These are phyloP conservation scores for Amaranthus hypochondriacus DNA, from an alignment of 148 eudicot genomes.

Conservation along the genomic window DNA sequence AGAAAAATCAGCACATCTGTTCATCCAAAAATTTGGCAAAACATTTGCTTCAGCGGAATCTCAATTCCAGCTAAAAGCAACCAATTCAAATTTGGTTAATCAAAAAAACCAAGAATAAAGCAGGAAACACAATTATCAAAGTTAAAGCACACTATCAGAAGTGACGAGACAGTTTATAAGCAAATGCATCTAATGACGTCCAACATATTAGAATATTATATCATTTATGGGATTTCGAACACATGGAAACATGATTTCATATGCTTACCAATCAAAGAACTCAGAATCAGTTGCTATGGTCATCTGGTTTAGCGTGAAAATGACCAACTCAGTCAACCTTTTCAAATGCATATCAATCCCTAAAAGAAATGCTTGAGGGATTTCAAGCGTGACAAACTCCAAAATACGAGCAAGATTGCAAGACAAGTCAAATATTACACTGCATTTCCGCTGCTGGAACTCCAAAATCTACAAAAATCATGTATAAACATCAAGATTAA, in stretches of 20 bases:
- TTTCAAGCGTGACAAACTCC: constrained; percentile 80
- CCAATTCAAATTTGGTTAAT: too few relatives aligned
- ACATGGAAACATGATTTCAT: background rate
- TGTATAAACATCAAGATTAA: background rate
- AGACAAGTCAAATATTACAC: constrained; percentile 80
- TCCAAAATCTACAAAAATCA: constrained; percentile 51
- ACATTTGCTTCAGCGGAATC: too few relatives aligned
- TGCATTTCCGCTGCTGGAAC: constrained; percentile 75
- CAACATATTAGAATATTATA: background rate
- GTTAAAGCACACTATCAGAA: background rate
- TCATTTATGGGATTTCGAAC: background rate
- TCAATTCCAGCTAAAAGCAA: too few relatives aligned
- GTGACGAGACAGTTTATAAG: background rate
- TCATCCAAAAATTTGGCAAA: too few relatives aligned
- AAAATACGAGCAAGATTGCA: constrained; percentile 92
- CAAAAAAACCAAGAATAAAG: too few relatives aligned
- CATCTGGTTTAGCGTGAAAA: constrained; percentile 75
- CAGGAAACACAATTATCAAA: background rate
- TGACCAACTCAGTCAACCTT: constrained; percentile 76
- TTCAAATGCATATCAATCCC: constrained; percentile 82
- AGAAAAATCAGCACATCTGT: too few relatives aligned
- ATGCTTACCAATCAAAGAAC: constrained; percentile 67
- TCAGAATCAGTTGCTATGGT: constrained; percentile 66
- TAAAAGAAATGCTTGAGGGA: constrained; percentile 78
- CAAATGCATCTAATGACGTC: background rate